phyloP scores from a whole-genome alignment of 441 rosid genomes.

The Monsonia emarginata region DNA sequence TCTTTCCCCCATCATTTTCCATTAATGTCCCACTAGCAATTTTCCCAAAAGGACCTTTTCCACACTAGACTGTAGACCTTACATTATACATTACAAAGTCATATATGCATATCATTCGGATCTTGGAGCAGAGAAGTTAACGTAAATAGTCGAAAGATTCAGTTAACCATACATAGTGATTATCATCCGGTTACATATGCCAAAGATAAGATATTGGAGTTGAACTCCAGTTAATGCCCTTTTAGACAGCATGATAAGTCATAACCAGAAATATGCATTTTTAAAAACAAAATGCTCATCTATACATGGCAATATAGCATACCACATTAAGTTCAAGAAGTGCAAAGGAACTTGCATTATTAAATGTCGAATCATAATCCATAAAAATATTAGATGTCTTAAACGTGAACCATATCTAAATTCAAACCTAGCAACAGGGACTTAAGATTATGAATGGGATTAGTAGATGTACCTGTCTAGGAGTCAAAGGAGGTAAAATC shows the following conservation, averaged over 20 bases:
- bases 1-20: neutral
- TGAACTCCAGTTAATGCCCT: neutral
- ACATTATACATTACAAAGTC: neutral
- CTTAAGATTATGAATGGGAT: neutral
- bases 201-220: neutral
- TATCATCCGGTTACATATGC: neutral
- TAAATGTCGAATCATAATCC: neutral
- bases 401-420: too few species aligned
- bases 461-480: constrained; percentile 4
- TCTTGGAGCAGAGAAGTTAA: neutral
- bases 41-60: neutral
- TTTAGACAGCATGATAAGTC: neutral
- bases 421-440: neutral
- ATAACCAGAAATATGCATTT: neutral
- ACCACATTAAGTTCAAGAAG: neutral
- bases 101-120: neutral
- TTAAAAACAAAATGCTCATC: neutral
- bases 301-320: neutral
- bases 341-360: neutral
- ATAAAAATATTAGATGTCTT: neutral
- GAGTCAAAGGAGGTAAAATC: constrained; percentile 2
- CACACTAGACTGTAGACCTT: neutral
- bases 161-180: too few species aligned
- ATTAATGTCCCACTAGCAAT: neutral
- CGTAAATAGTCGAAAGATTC: too few species aligned